Conservation (phyloP, 208 protist genomes). For the Crithidia fasciculata region DNA sequence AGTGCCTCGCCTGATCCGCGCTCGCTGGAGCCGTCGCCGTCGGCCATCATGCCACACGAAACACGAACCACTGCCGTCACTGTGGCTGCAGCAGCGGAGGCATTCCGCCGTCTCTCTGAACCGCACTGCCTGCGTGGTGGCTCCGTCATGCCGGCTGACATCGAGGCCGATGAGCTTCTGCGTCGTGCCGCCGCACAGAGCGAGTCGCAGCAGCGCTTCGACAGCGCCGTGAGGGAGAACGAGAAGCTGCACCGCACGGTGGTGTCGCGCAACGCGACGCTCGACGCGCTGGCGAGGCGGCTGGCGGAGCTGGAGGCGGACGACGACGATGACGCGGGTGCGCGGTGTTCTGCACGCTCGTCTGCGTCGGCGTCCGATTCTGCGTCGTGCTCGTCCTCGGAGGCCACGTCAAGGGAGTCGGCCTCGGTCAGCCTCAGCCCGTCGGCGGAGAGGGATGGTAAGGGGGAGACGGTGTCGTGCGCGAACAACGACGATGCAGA, state of each 20-base stretch:
- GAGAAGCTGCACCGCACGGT: slow-evolving; percentile 37
- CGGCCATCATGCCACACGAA: slow-evolving; percentile 15
- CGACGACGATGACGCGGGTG: slow-evolving; percentile 1
- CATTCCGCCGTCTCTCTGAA: slow-evolving; percentile 47
- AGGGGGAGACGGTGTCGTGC: not conserved
- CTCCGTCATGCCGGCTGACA: slow-evolving; percentile 40
- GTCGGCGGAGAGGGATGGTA: slow-evolving; percentile 3
- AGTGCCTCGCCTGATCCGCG: slow-evolving; percentile 37
- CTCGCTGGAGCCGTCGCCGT: slow-evolving; percentile 24
- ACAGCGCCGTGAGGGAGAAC: slow-evolving; percentile 48
- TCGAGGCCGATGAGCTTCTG: slow-evolving; percentile 40
- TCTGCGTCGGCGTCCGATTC: slow-evolving; percentile 9
- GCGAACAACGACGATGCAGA: not conserved
- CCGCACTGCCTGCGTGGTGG: slow-evolving; percentile 41
- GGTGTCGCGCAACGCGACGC: slow-evolving; percentile 43
- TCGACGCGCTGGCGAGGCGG: slow-evolving; percentile 52
- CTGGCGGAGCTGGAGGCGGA: slow-evolving; percentile 63
- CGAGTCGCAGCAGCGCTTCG: slow-evolving; percentile 37
- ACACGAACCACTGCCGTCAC: slow-evolving; percentile 10
- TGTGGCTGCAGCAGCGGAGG: slow-evolving; percentile 30
- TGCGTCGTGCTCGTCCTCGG: not conserved
- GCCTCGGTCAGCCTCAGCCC: slow-evolving; percentile 25
- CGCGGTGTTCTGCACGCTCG: not conserved
- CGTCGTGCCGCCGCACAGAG: slow-evolving; percentile 37
- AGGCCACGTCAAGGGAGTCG: not conserved